phyloP scores from a whole-genome alignment of 2,329 filamentous ascomycete genomes.

The Pseudogymnoascus sp. region DNA sequence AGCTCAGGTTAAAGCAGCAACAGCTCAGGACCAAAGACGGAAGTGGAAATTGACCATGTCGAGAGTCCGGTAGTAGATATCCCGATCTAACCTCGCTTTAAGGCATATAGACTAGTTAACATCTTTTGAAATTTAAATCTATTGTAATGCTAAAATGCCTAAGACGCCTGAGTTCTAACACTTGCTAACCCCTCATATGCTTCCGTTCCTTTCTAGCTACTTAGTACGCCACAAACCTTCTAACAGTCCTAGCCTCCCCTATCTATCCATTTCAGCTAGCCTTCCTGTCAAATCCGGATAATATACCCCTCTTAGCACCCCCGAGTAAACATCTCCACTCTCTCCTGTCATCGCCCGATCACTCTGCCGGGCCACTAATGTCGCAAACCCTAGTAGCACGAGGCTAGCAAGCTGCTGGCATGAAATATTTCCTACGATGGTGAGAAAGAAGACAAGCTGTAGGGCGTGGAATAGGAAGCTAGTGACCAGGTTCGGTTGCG shows the following conservation, averaged over 20 bases:
- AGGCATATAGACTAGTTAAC: too few species aligned
- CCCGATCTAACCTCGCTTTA: too few species aligned
- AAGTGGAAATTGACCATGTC: too few species aligned
- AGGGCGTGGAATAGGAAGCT: neutral
- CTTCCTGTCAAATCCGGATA: neutral
- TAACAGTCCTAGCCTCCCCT: neutral
- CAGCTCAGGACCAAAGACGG: too few species aligned
- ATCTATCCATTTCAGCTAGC: neutral
- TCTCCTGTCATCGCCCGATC: conserved; percentile 53
- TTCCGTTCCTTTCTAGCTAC: too few species aligned
- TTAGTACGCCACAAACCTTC: too few species aligned
- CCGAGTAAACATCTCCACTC: conserved; percentile 42
- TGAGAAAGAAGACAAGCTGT: neutral
- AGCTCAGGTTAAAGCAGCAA: too few species aligned
- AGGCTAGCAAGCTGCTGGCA: neutral
- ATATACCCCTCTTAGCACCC: neutral
- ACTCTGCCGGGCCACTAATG: conserved; percentile 33
- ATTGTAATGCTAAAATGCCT: too few species aligned
- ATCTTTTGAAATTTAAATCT: too few species aligned
- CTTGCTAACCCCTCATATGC: too few species aligned
- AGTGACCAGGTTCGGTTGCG: neutral
- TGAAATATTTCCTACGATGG: neutral
- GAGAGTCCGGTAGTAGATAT: too few species aligned
- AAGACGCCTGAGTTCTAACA: too few species aligned
- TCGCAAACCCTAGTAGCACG: neutral